Base-by-base conservation (phyloP, 1,284 basidiomycete species). In the Ceratobasidium papillatum region DNA sequence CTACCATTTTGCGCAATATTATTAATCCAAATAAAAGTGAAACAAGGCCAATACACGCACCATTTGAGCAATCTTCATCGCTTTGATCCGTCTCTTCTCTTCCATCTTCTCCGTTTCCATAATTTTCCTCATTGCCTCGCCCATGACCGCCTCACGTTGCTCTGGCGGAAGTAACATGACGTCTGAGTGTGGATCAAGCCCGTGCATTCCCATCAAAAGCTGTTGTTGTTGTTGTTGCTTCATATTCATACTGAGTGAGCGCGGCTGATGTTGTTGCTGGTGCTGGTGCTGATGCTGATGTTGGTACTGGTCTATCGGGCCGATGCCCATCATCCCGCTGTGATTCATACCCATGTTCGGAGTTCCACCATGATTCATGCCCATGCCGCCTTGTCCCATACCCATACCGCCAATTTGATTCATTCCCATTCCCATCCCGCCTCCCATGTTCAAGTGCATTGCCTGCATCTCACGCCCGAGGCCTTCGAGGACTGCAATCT, bases 91-190 rank as follows among this genome's bases (percentile, higher is more conserved):
- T 62, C 94, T 86, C 81, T 89, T 92, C 80, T 91, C 91, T 80
- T 96, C 95, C 87, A 92, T 90, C 78, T 87, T 87, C 81, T 96
- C 94, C 0, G 94, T 91, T 81, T 95, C 93, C 81, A 91, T 85
- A 77, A 96, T 96, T 83, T 94, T 93, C 75, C 90, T 87, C 89
- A 94, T 91, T 0, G 94, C 91, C 80, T 94, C 93, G 32, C 84
- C 85, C 75, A 90, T 85, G 30, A 95, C 82, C 2, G 88, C 85
- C 74, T 93, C 91, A 78, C 92, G 91, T 75, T 92, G 87, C 61
- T 86, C 88, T 58, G 85, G 87, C 74, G 79, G 77, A n/a, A 74
- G 74, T 47, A 63, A 7, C 59, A 74, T 74, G 34, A 65, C 43
- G 43, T 74, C 72, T 45, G 72, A 34, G 49, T 74, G 72, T 14